These are phyloP conservation scores for Dryas drummondii DNA, from an alignment of 306 rosid species.

Conservation along the genomic window DNA sequence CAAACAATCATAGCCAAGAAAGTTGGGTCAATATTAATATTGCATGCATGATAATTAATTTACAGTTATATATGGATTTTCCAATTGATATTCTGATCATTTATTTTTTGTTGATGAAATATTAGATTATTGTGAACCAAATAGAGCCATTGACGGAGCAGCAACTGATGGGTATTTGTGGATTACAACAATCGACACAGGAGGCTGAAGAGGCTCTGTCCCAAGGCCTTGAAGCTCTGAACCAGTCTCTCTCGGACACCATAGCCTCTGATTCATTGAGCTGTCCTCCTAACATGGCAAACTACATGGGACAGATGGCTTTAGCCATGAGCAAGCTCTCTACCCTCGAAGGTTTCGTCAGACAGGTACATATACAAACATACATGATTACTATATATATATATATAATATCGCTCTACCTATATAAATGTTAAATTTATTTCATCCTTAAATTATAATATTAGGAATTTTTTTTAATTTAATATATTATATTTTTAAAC, in stretches of 20 bases:
- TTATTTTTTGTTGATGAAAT: not conserved
- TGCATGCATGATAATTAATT: not conserved
- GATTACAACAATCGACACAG: slow-evolving; percentile 85
- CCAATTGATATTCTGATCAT: too few species aligned
- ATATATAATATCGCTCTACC: not conserved
- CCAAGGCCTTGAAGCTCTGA: slow-evolving; percentile 79
- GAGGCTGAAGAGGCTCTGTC: slow-evolving; percentile 83
- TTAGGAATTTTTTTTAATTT: too few species aligned
- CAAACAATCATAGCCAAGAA: not conserved
- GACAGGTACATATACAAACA: slow-evolving; percentile 72
- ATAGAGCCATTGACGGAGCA: slow-evolving; percentile 92
- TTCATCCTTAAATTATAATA: too few species aligned
- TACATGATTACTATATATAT: not conserved
- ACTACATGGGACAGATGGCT: slow-evolving; percentile 98
- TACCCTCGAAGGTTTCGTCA: slow-evolving; percentile 73
- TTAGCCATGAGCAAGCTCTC: slow-evolving; percentile 89
- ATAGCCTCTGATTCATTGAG: slow-evolving; percentile 75
- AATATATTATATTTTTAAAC: too few species aligned
- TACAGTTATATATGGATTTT: not conserved
- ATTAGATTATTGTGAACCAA: slow-evolving; percentile 62
- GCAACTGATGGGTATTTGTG: slow-evolving; percentile 78
- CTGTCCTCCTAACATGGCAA: slow-evolving; percentile 76
- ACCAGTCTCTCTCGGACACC: slow-evolving; percentile 72
- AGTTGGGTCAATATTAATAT: too few species aligned
- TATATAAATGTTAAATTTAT: too few species aligned